phyloP scores from a whole-genome alignment of 768 basidiomycete genomes.

The Hygrocybe punicea region DNA sequence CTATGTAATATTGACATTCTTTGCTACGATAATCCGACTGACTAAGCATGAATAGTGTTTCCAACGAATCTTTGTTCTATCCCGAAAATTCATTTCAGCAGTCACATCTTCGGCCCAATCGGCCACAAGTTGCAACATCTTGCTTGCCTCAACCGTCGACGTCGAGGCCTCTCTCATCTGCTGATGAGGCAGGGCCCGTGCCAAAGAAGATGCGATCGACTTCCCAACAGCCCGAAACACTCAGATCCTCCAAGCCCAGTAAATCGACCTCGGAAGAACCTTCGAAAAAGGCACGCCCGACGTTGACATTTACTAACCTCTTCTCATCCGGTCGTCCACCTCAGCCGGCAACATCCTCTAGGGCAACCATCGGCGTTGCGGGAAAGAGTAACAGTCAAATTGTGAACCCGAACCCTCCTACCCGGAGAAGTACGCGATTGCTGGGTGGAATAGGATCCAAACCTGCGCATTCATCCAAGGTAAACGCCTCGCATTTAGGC shows the following conservation, averaged over 20 bases:
- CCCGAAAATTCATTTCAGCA: conserved; percentile 60
- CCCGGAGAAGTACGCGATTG: conserved; percentile 73
- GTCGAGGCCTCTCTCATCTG: conserved; percentile 73
- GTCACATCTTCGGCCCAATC: conserved; percentile 41
- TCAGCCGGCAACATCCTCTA: conserved; percentile 68
- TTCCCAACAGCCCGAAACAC: conserved; percentile 50
- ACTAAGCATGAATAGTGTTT: conserved; percentile 39
- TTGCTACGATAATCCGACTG: conserved; percentile 12
- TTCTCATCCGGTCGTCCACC: conserved; percentile 80
- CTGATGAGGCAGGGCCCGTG: conserved; percentile 77
- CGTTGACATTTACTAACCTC: conserved; percentile 81
- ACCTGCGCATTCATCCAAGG: conserved; percentile 52
- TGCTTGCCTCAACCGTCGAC: conserved; percentile 42
- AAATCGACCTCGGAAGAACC: conserved; percentile 66
- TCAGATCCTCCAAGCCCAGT: conserved; percentile 53
- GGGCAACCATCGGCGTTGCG: conserved; percentile 43
- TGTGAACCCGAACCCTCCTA: conserved; percentile 42
- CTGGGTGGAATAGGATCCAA: conserved; percentile 56
- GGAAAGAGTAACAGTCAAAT: conserved; percentile 52
- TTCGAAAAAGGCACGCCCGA: conserved; percentile 89
- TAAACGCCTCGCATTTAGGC: conserved; percentile 24
- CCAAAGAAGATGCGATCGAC: conserved; percentile 72
- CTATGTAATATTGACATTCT: conserved; percentile 45
- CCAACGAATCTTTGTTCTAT: conserved; percentile 54
- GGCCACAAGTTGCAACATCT: conserved; percentile 39